Percentiles rank a stretch among this genome's conserved stretches.
Evolutionary conservation across 148 eudicot genomes (phyloP).

Genomic region (Spergularia bocconei): DNA sequence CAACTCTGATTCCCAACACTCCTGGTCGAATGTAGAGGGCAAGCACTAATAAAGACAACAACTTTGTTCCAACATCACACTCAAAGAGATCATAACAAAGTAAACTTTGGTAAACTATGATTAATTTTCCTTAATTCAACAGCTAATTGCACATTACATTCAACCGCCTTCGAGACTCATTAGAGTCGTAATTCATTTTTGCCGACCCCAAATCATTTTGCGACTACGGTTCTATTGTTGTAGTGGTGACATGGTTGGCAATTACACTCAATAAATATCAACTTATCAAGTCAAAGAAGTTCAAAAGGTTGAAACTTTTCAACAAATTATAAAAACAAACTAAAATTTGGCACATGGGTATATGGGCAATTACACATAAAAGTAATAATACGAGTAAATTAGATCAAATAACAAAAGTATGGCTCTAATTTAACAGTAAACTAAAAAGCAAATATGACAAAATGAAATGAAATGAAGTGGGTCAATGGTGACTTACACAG

Average conservation of each 20-base stretch:
- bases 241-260: background rate
- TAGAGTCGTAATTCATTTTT: too few relatives aligned
- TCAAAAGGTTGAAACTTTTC: background rate
- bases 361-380: background rate
- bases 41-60: background rate
- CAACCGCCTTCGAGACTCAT: too few relatives aligned
- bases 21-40: too few relatives aligned
- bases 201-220: too few relatives aligned
- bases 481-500: conserved; percentile 24
- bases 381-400: background rate
- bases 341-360: background rate
- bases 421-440: background rate
- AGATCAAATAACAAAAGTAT: background rate
- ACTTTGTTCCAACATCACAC: background rate
- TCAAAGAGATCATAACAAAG: background rate
- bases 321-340: background rate
- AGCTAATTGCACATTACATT: too few relatives aligned
- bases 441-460: background rate
- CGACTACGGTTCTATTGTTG: too few relatives aligned
- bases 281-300: background rate
- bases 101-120: background rate
- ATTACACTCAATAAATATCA: background rate
- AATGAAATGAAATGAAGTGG: conserved; percentile 6
- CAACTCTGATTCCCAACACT: background rate
- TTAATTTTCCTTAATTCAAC: too few relatives aligned